A percentile compares a stretch with the other conserved stretches of the same genome.
phyloP scores from a whole-genome alignment of 2,329 filamentous ascomycete species.

The Fusarium mangiferae region DNA sequence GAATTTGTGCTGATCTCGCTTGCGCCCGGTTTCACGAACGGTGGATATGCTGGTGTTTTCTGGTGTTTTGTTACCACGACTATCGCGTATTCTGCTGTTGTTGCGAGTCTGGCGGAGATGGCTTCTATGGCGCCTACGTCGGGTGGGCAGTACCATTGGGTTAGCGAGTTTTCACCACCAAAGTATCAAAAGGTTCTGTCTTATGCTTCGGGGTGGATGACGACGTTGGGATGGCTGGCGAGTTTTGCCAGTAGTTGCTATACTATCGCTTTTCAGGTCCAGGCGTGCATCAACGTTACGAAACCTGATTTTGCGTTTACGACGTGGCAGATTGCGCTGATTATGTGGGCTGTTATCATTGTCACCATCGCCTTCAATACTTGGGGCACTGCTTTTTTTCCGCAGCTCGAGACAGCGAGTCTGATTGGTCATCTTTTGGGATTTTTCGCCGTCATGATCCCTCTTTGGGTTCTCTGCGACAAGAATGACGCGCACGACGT shows the following conservation, averaged over 20 bases:
- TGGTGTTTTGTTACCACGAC: conserved; percentile 27
- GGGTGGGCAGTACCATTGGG: conserved; percentile 27
- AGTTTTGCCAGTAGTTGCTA: conserved; percentile 30
- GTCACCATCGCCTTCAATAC: conserved; percentile 23
- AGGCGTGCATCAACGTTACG: conserved; percentile 28
- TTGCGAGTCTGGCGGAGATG: conserved; percentile 27
- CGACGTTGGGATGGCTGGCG: conserved; percentile 23
- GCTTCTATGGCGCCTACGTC: conserved; percentile 30
- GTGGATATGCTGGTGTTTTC: conserved; percentile 25
- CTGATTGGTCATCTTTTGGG: conserved; percentile 11
- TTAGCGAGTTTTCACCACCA: conserved; percentile 22
- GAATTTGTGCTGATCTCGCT: conserved; percentile 29
- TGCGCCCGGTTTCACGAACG: conserved; percentile 19
- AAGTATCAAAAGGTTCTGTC: conserved; percentile 18
- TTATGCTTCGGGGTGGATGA: conserved; percentile 25
- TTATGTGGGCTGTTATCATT: conserved; percentile 28
- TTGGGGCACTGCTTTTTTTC: conserved; percentile 24
- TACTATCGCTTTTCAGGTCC: conserved; percentile 25
- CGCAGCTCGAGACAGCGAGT: conserved; percentile 19
- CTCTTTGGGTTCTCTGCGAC: conserved; percentile 24
- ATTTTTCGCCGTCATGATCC: conserved; percentile 22
- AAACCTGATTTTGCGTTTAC: conserved; percentile 24
- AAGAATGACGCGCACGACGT: conserved; percentile 16
- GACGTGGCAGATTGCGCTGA: conserved; percentile 20
- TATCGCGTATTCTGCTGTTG: conserved; percentile 5